Evolutionary conservation across 2,329 filamentous ascomycete genomes (phyloP), one percentile per base, ranked within the genome.

Genomic region (Tolypocladium tropicale): DNA sequence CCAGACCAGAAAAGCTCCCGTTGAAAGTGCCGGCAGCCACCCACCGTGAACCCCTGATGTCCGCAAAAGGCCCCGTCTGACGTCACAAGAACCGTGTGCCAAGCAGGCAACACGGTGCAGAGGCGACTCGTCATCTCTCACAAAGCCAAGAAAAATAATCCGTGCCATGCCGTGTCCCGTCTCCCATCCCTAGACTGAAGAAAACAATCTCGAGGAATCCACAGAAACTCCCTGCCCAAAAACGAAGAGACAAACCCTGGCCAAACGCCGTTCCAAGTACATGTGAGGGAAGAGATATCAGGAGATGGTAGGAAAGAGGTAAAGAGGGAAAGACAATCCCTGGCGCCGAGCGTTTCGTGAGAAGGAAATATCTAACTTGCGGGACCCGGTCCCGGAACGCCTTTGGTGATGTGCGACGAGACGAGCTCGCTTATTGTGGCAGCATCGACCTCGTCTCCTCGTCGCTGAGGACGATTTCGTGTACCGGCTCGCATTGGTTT

Each of bases 401-500:
- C 52, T 25, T 33, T 21, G 18, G 56, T 39, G 49, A 49, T 52
- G 51, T 49, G 43, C 53, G 57, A 53, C 49, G 55, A 59, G 36
- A 39, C 53, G 23, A 28, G 52, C 36, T 39, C 52, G n/a, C 55
- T 74, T 71, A 86, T 73, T 84, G 79, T 6, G 86, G 86, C 52
- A 88, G 76, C 75, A 89, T 83, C 61, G 78, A 76, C 63, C 82
- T 82, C 56, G 83, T 78, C 73, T 93, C 89, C 70, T 92, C 88
- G 60, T 93, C 88, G 63, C 81, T 90, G 56, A 93, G 76, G 56
- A 82, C 76, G 62, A 93, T 91, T 67, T 93, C 89, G 71, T 89
- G 78, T 53, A 93, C 86, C 1, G 88, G 87, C 61, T 92, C 88
- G 65, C 85, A 85, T 62, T 83, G 83, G 68, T 86, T 84, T 70